Evolutionary conservation across 257 asterid species (phyloP).

Genomic region (Thymus mandschuricus): DNA sequence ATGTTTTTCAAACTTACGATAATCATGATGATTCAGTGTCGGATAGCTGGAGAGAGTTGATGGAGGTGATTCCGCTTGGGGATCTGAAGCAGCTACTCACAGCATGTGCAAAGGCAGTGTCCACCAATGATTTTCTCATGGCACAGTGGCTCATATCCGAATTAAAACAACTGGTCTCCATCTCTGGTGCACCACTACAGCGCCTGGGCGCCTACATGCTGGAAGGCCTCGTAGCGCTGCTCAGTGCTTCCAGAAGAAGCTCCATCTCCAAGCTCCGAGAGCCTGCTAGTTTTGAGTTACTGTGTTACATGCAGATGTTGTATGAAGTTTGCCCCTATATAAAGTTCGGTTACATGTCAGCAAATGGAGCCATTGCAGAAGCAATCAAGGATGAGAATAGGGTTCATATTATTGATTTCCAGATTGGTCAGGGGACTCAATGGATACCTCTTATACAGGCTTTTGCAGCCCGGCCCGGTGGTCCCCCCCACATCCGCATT

Average conservation of each 20-base stretch:
- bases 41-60: conserved; percentile 68
- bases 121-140: conserved; percentile 55
- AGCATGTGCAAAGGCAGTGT: conserved; percentile 77
- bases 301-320: conserved; percentile 68
- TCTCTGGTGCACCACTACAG: conserved; percentile 84
- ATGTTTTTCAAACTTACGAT: conserved; percentile 40
- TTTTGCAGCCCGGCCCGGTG: conserved; percentile 75
- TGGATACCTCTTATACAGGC: conserved; percentile 88
- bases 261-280: conserved; percentile 61
- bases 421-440: conserved; percentile 85
- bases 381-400: conserved; percentile 72
- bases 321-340: conserved; percentile 85
- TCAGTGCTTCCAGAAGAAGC: conserved; percentile 71
- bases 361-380: conserved; percentile 92
- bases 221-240: conserved; percentile 80
- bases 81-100: conserved; percentile 74
- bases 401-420: conserved; percentile 85
- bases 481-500: conserved; percentile 80
- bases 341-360: conserved; percentile 91
- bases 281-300: conserved; percentile 72
- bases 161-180: conserved; percentile 74
- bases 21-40: conserved; percentile 30
- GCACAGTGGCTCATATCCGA: conserved; percentile 75
- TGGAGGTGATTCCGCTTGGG: conserved; percentile 63
- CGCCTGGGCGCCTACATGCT: conserved; percentile 89